These are phyloP conservation scores for Knoxdaviesia proteae DNA, from an alignment of 2,329 filamentous ascomycete genomes.

Conservation along the genomic window DNA sequence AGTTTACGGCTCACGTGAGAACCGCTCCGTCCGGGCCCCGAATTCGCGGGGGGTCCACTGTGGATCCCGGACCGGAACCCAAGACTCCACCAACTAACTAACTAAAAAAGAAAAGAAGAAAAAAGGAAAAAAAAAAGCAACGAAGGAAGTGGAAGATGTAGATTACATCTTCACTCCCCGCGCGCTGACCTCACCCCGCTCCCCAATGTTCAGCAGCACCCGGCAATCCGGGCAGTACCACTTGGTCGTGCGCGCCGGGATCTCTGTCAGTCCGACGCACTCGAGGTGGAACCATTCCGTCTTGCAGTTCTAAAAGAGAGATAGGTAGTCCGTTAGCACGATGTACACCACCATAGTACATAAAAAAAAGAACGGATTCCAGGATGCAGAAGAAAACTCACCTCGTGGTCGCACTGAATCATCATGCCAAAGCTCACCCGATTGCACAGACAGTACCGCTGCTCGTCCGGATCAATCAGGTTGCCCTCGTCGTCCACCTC, in stretches of 20 bases:
- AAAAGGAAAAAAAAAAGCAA: neutral
- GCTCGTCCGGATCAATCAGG: slow-evolving; percentile 53
- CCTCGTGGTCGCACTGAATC: slow-evolving; percentile 69
- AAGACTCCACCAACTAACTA: too few relatives aligned
- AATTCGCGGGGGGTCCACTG: too few relatives aligned
- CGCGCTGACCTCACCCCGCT: slow-evolving; percentile 41
- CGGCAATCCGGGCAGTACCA: slow-evolving; percentile 73
- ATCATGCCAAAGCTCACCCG: slow-evolving; percentile 65
- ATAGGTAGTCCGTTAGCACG: slow-evolving; percentile 4
- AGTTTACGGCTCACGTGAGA: too few relatives aligned
- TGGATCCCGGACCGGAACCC: too few relatives aligned
- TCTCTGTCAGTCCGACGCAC: slow-evolving; percentile 48
- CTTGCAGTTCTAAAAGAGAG: slow-evolving; percentile 39
- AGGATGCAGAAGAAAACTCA: slow-evolving; percentile 19
- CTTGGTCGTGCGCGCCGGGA: slow-evolving; percentile 52
- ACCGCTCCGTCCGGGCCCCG: too few relatives aligned
- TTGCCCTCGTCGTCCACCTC: slow-evolving; percentile 50
- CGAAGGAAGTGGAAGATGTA: slow-evolving; percentile 2
- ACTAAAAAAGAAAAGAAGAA: neutral
- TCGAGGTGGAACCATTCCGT: slow-evolving; percentile 72
- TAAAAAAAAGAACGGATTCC: slow-evolving; percentile 1
- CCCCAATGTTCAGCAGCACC: slow-evolving; percentile 37
- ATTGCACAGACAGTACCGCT: slow-evolving; percentile 59
- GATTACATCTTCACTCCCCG: slow-evolving; percentile 26
- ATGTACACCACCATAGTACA: neutral